phyloP scores from a whole-genome alignment of 192 early-diverging fungal genomes.

The Entomortierella beljakovae region DNA sequence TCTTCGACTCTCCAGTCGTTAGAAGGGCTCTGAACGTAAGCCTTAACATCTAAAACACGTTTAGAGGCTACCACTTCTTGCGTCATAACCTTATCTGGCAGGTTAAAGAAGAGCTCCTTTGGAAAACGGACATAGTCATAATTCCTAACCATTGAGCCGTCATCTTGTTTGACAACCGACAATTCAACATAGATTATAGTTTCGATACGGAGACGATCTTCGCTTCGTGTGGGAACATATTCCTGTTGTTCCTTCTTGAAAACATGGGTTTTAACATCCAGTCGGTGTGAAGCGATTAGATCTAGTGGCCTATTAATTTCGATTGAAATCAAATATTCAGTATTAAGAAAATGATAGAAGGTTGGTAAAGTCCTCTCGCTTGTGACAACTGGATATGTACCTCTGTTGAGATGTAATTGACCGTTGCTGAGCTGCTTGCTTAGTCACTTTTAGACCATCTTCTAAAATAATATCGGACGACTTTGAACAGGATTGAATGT shows the following conservation, averaged over 20 bases:
- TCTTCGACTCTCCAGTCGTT: conserved; percentile 38
- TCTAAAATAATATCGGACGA: not conserved
- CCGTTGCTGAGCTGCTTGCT: conserved; percentile 17
- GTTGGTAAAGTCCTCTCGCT: too few relatives aligned
- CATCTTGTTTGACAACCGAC: conserved; percentile 25
- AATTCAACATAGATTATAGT: conserved; percentile 52
- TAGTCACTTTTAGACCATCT: not conserved
- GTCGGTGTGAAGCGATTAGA: conserved; percentile 7
- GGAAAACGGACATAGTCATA: conserved; percentile 45
- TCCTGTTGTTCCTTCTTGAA: conserved; percentile 54
- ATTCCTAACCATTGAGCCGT: conserved; percentile 14
- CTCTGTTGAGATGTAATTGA: conserved; percentile 3
- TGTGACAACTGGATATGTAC: not conserved
- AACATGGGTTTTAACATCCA: conserved; percentile 48
- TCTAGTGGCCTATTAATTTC: not conserved
- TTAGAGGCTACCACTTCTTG: conserved; percentile 40
- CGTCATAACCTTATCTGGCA: conserved; percentile 42
- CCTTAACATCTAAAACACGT: conserved; percentile 19
- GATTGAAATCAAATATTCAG: too few relatives aligned
- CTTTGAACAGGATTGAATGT: not conserved
- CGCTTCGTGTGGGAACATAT: conserved; percentile 41
- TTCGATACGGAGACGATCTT: conserved; percentile 49
- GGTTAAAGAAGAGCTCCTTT: conserved; percentile 26
- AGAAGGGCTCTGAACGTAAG: conserved; percentile 34
- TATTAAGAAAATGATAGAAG: too few relatives aligned